Conservation (phyloP, 2,329 filamentous ascomycete genomes). For the Sporothrix pallida region DNA sequence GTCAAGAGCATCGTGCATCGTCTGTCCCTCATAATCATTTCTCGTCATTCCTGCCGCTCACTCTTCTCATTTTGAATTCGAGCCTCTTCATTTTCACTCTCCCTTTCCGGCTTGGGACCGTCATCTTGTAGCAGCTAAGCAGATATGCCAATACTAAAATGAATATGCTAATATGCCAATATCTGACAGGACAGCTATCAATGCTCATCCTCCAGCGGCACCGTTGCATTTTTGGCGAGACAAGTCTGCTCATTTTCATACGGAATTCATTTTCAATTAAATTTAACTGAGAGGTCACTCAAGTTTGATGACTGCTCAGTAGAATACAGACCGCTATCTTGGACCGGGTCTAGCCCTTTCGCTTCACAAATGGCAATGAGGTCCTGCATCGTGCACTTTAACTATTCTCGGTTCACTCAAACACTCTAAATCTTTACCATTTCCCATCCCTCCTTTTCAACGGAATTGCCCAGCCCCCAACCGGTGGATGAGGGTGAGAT, state of each 20-base stretch:
- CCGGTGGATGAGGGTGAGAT: background rate
- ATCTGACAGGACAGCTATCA: conserved; percentile 1
- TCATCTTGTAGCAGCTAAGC: conserved; percentile 8
- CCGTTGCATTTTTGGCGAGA: conserved; percentile 14
- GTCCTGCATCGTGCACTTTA: conserved; percentile 17
- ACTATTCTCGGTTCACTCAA: background rate
- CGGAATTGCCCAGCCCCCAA: too few species aligned
- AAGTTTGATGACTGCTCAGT: background rate
- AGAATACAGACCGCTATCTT: conserved; percentile 2
- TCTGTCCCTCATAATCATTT: background rate
- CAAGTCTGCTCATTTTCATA: background rate
- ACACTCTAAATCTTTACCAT: background rate
- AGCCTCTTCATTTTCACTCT: background rate
- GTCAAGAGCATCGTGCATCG: background rate
- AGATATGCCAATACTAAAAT: background rate
- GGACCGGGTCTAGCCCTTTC: conserved; percentile 21
- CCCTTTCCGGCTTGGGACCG: conserved; percentile 5
- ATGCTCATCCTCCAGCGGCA: conserved; percentile 1
- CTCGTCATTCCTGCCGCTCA: background rate
- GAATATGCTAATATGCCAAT: background rate
- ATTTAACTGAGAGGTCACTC: too few species aligned
- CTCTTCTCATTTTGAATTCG: background rate
- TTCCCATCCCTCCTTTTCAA: too few species aligned
- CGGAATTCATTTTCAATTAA: background rate
- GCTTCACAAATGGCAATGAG: background rate